phyloP scores from a whole-genome alignment of 140 eudicot species.

The Cichorium intybus region DNA sequence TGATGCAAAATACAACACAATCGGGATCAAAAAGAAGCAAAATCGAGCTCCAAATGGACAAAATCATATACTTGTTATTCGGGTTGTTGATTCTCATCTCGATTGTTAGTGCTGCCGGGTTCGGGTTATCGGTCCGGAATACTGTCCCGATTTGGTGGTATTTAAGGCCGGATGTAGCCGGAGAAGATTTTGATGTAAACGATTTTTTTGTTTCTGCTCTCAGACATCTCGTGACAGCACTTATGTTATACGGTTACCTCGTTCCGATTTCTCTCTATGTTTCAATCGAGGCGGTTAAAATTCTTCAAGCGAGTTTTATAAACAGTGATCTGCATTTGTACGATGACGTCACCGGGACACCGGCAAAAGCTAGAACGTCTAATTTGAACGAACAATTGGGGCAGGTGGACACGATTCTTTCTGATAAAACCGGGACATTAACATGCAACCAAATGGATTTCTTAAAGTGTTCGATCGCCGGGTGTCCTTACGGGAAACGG shows the following conservation, averaged over 20 bases:
- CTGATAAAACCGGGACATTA: conserved; percentile 74
- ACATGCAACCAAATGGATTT: conserved; percentile 74
- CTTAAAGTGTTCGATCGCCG: conserved; percentile 61
- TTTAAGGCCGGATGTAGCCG: conserved; percentile 26
- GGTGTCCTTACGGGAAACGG: conserved; percentile 53
- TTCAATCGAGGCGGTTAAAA: conserved; percentile 63
- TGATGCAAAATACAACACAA: conserved; percentile 50
- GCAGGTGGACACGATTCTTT: conserved; percentile 59
- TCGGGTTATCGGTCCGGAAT: conserved; percentile 20
- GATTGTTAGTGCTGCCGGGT: conserved; percentile 42
- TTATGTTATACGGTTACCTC: conserved; percentile 54
- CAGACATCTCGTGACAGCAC: conserved; percentile 48
- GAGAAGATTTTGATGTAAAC: conserved; percentile 34
- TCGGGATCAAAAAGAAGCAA: conserved; percentile 59
- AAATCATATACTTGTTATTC: conserved; percentile 51
- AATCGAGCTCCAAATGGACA: conserved; percentile 58
- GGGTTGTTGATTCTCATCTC: conserved; percentile 39
- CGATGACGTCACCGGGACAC: conserved; percentile 49
- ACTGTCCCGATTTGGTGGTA: conserved; percentile 44
- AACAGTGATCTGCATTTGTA: conserved; percentile 47
- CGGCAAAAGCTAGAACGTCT: conserved; percentile 64
- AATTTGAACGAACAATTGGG: conserved; percentile 72
- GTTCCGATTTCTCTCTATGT: conserved; percentile 69
- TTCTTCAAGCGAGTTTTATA: conserved; percentile 54
- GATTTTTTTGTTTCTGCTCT: conserved; percentile 22